Percentiles rank a stretch among this genome's conserved stretches.
Evolutionary conservation across 1,284 basidiomycete species (phyloP).

Genomic region (Ustilago lituana): DNA sequence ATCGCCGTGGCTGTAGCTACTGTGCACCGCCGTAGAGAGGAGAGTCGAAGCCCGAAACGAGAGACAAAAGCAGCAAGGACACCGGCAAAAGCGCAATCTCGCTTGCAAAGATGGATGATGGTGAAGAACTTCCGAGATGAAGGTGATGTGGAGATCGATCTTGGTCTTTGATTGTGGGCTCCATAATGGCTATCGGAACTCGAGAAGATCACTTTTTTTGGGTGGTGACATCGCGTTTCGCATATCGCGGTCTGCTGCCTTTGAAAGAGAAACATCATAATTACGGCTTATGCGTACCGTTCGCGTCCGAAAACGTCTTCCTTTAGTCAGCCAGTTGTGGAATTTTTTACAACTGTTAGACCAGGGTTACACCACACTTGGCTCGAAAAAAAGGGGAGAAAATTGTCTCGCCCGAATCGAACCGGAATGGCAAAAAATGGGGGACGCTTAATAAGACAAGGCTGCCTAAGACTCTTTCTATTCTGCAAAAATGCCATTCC

Average conservation of each 20-base stretch:
- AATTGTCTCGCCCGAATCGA: constrained; percentile 10
- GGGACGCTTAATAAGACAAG: not conserved
- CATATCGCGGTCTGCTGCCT: constrained; percentile 28
- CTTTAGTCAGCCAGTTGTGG: constrained; percentile 25
- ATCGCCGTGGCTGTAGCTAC: no score
- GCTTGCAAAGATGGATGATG: not conserved
- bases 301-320: constrained; percentile 6
- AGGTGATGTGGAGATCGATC: constrained; percentile 3
- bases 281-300: constrained; percentile 7
- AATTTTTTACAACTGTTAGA: no score
- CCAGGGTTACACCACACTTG: no score
- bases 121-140: not conserved
- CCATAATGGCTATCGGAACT: no score
- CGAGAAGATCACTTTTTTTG: constrained; percentile 6
- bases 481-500: not conserved
- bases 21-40: no score
- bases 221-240: not conserved
- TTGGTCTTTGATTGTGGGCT: no score
- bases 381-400: no score
- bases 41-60: no score
- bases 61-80: no score
- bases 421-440: not conserved
- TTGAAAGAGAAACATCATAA: not conserved
- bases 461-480: not conserved
- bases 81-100: no score